Base-by-base conservation (phyloP, 306 rosid genomes). In the Casuarina glauca region DNA sequence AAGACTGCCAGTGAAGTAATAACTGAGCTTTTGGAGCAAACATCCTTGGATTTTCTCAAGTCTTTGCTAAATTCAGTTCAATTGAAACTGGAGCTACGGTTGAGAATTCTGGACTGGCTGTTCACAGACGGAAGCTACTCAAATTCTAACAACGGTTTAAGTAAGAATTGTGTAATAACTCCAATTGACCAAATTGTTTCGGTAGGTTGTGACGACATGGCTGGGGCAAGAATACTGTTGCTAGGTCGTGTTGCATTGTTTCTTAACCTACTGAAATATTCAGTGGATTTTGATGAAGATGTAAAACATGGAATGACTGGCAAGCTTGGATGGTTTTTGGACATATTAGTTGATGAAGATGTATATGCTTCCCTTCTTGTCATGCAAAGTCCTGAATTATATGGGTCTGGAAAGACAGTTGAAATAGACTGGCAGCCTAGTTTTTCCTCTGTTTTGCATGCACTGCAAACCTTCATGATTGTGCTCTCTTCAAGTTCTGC, bases 1-100 rank as follows among this genome's bases (percentile, higher is more conserved):
- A 90, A 85, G 83, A 77, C 77, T 74, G 97, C 91, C 9, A 69
- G 87, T 75, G 86, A 82, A 63, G 91, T 85, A 41, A 82, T 82
- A 60, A 80, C 90, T 16, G 98, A 94, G 74, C 87, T 94, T 70
- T 79, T 94, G 86, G 97, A 89, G 82, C 89, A 82, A 81, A 84
- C 91, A 61, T 84, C 92, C 64, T 64, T 90, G 89, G 91, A 88
- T 83, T 75, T 92, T 50, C 78, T 89, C 49, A 78, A 84, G 73
- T 85, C 93, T 76, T 78, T 89, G 50, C 84, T 94, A 73, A 88
- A 76, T 84, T 87, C 97, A 80, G 82, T 75, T 79, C 81, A 89
- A 80, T 78, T 94, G 84, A 84, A 87, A 68, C 77, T 74, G 71
- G 88, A 84, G 52, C 86, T 82, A 69, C 92, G 85, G 88, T 67